These are phyloP conservation scores for Diaporthe sp. DNA, from an alignment of 2,329 filamentous ascomycete genomes.

Conservation along the genomic window DNA sequence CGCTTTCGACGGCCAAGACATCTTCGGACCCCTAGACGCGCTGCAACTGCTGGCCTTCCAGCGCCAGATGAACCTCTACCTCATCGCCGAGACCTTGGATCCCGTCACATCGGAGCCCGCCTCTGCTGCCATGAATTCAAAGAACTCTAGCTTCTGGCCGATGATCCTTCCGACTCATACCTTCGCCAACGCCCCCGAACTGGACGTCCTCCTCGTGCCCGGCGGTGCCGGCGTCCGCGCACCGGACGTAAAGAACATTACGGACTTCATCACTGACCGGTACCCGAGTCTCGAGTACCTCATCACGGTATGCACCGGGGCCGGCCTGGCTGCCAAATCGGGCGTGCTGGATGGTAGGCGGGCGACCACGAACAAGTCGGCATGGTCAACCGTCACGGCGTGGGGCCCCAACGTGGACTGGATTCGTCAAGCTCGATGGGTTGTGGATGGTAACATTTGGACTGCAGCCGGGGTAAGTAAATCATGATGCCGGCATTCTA, in stretches of 20 bases:
- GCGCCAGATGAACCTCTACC: slow-evolving; percentile 55
- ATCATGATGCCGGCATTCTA: slow-evolving; percentile 53
- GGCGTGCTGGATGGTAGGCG: slow-evolving; percentile 72
- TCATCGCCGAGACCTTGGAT: slow-evolving; percentile 58
- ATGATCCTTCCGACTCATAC: slow-evolving; percentile 62
- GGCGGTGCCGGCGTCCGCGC: slow-evolving; percentile 68
- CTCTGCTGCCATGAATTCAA: slow-evolving; percentile 48
- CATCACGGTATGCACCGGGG: slow-evolving; percentile 77
- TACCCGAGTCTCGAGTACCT: slow-evolving; percentile 67
- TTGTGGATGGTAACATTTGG: slow-evolving; percentile 77
- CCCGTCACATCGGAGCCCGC: slow-evolving; percentile 56
- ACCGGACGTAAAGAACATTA: slow-evolving; percentile 51
- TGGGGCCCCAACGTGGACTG: slow-evolving; percentile 69
- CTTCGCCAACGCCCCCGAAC: slow-evolving; percentile 64
- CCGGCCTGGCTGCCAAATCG: slow-evolving; percentile 68
- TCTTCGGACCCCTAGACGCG: slow-evolving; percentile 62
- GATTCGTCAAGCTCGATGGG: slow-evolving; percentile 74
- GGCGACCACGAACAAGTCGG: slow-evolving; percentile 77
- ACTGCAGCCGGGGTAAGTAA: slow-evolving; percentile 70
- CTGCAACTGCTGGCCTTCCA: slow-evolving; percentile 57
- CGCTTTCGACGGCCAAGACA: slow-evolving; percentile 60
- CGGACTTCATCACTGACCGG: slow-evolving; percentile 59
- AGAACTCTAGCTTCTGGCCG: slow-evolving; percentile 54
- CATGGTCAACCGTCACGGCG: slow-evolving; percentile 63
- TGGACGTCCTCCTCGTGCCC: slow-evolving; percentile 77